Evolutionary conservation across 768 basidiomycete species (phyloP), one percentile per base, ranked within the genome.

Genomic region (Glaciozyma antarctica): DNA sequence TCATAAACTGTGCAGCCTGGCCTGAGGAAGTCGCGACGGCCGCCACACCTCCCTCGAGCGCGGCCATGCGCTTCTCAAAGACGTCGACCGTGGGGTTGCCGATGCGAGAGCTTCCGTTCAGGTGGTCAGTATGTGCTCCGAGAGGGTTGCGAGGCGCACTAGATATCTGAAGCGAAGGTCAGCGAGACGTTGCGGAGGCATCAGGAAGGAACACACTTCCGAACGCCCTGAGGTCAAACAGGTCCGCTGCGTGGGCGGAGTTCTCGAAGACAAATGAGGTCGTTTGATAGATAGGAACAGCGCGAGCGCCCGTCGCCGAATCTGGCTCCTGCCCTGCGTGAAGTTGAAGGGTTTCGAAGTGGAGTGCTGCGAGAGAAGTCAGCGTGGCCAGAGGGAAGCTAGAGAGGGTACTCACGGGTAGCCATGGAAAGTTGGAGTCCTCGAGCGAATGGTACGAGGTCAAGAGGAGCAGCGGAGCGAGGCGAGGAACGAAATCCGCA

Each of bases 21-120:
- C 49, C 57, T 6, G 15, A 26, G 7, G 57, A 74, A 0, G 84
- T 80, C 4, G 88, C 88, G 5, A 90, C 81, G 9, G 88, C 88
- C 1, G 86, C 87, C 2, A 78, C 79, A 30, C 88, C 88, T 16
- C 87, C 86, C 75, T 90, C 88, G n/a, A 90, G 80, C 0, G 86
- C 86, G 6, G 86, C 85, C 32, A 89, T 84, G 10, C 88, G 83
- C 62, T 85, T 81, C 75, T 90, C 88, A 69, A 90, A 88, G 1
- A 88, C 85, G 62, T 84, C 85, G 16, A 68, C 66, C 8, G 73
- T 73, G 16, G 73, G 73, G 55, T 73, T 64, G 5, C 51, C 45
- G 54, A 66, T 66, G 3, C 65, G 30, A 59, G 51, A 52, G n/a
- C n/a, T 51, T n/a, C n/a, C n/a, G n/a, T 3, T 7, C 8, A 7